Percentiles rank a stretch among this genome's conserved stretches.
These are phyloP conservation scores for Solanum etuberosum DNA, from an alignment of 257 asterid genomes.

Conservation along the genomic window DNA sequence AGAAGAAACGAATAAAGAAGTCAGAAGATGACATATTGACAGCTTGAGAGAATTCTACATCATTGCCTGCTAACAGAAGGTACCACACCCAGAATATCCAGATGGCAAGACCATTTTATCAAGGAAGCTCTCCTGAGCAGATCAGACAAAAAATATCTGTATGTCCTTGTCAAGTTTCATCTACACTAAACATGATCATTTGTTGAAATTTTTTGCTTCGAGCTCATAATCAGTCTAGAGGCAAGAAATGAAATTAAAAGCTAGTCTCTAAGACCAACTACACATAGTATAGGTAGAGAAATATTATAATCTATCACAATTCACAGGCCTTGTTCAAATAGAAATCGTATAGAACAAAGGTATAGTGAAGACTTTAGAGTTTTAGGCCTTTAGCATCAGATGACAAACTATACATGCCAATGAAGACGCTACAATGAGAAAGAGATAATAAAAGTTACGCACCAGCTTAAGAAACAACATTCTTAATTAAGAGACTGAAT, in stretches of 20 bases:
- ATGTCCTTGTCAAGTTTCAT: not conserved
- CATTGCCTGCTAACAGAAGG: not conserved
- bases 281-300: not conserved
- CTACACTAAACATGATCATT: not conserved
- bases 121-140: not conserved
- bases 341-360: not conserved
- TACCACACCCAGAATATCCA: not conserved
- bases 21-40: not conserved
- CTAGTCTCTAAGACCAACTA: not conserved
- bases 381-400: not conserved
- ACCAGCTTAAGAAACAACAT: not conserved
- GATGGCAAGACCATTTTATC: not conserved
- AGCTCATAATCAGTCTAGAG: not conserved
- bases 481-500: not conserved
- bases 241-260: not conserved
- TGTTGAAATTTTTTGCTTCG: not conserved
- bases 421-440: not conserved
- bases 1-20: not conserved
- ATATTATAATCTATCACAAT: not conserved
- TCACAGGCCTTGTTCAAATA: not conserved
- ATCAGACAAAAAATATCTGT: not conserved
- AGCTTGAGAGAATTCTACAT: not conserved
- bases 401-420: not conserved
- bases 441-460: not conserved
- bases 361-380: not conserved